Evolutionary conservation across 2,329 filamentous ascomycete genomes (phyloP).

Genomic region (Pestalotiopsis sp.): DNA sequence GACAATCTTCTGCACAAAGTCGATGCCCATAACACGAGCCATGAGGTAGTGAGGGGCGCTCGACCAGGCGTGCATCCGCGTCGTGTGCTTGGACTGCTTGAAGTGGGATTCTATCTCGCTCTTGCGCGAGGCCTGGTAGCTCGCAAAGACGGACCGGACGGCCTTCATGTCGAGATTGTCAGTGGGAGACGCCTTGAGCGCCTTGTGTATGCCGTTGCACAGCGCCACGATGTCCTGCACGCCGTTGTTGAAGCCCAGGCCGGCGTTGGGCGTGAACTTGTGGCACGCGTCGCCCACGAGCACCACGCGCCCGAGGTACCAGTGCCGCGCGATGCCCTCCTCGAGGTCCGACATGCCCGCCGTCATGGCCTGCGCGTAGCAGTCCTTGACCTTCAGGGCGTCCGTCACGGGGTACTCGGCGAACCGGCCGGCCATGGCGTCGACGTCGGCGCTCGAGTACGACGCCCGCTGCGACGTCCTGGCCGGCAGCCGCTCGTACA

Average conservation of each 20-base stretch:
- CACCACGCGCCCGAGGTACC: constrained; percentile 12
- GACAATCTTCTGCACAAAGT: background rate
- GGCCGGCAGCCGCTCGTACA: background rate
- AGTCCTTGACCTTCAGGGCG: background rate
- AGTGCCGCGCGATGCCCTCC: constrained; percentile 14
- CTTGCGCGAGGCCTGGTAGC: background rate
- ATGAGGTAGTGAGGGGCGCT: background rate
- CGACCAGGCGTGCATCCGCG: background rate
- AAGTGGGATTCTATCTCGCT: background rate
- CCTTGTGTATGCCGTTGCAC: background rate
- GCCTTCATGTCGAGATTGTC: background rate
- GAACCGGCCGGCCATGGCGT: constrained; percentile 28
- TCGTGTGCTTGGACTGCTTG: background rate
- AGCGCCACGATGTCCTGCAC: constrained; percentile 10
- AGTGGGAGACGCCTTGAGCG: background rate
- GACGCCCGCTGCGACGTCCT: constrained; percentile 24
- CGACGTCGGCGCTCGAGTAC: constrained; percentile 29
- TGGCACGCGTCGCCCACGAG: constrained; percentile 17
- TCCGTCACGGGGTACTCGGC: constrained; percentile 25
- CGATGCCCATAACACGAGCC: background rate
- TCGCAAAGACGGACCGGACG: background rate
- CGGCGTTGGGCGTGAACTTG: constrained; percentile 15
- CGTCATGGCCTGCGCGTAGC: background rate
- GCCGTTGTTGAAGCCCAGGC: constrained; percentile 15
- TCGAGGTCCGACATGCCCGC: constrained; percentile 7